Base-by-base conservation (phyloP, 768 basidiomycete species). In the Clavulina sp. region DNA sequence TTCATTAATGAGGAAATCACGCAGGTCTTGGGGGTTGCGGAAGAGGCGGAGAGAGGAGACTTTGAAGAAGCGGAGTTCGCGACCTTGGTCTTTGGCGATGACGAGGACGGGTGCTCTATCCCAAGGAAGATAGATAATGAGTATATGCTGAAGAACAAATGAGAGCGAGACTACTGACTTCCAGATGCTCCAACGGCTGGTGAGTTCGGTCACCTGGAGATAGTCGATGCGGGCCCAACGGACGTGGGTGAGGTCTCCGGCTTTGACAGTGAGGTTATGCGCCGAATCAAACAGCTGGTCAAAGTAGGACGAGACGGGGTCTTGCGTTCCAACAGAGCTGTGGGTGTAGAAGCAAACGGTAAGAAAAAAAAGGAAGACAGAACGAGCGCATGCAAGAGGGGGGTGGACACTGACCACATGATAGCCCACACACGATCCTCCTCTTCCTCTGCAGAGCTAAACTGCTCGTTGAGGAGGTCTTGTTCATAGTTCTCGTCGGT, bases 211-310 rank as follows among this genome's bases (percentile, higher is more conserved):
- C 56, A 91, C 87, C 55, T 81, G 79, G 56, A 88, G 66, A 64
- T 89, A 93, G 68, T 92, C 86, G 53, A 93, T 77, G 55, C 89
- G 77, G 48, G 77, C 89, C 74, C 81, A 92, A 52, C 75, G 78
- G 52, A 91, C 73, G 60, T 84, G 63, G 2, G 77, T 77, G 18
- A 85, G 65, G 21, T 71, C 73, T 13, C 74, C 61, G 31, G 74
- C 50, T 2, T 21, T 18, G 18, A 21, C 33, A 4, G 79, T 73
- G 56, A 73, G 65, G 62, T 87, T 83, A 62, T 71, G 85, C 2
- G 86, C 74, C 7, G 73, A 69, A 59, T 88, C 86, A 59, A 87
- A 89, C 28, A 77, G 67, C 30, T 77, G 62, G 64, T 89, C 84
- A 41, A 84, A 72, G 46, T 70, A 70, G 63, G 78, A 73, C 2